Conservation (phyloP, 495 filamentous ascomycete species). For the Apiosordaria backusii region DNA sequence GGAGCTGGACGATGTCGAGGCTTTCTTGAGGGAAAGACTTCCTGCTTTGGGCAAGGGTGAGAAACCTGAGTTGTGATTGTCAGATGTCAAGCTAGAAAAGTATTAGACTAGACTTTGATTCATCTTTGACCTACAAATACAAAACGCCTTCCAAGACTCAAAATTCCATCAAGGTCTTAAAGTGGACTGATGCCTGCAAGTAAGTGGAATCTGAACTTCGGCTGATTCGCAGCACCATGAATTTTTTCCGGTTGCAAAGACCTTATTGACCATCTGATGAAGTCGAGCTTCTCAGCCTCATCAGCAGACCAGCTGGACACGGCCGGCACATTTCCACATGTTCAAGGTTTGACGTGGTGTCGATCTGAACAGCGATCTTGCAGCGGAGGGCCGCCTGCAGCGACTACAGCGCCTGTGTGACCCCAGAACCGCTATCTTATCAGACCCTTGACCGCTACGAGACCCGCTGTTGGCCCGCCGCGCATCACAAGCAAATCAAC, state of each 20-base stretch:
- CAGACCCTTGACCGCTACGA: conserved; percentile 8
- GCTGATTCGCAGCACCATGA: too few relatives aligned
- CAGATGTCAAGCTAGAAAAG: not conserved
- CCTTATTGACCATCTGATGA: not conserved
- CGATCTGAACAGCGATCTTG: not conserved
- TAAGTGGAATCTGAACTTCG: not conserved
- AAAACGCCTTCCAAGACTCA: not conserved
- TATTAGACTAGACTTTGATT: not conserved
- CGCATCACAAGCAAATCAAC: conserved; percentile 12
- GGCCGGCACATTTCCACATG: not conserved
- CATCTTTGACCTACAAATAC: not conserved
- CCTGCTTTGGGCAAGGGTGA: conserved; percentile 45
- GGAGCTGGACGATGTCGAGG: conserved; percentile 83
- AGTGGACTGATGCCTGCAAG: not conserved
- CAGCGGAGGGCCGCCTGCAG: not conserved
- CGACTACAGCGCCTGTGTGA: not conserved
- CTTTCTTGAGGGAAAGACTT: conserved; percentile 62
- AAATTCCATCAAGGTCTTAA: not conserved
- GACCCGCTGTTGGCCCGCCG: conserved; percentile 12
- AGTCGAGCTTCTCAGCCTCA: not conserved
- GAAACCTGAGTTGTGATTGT: conserved; percentile 39
- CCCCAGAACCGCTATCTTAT: conserved; percentile 11
- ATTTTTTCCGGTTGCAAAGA: not conserved
- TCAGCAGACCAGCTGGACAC: not conserved
- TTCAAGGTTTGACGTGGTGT: not conserved